Conservation (phyloP, 1,284 basidiomycete species). For the Dichomitus squalens region DNA sequence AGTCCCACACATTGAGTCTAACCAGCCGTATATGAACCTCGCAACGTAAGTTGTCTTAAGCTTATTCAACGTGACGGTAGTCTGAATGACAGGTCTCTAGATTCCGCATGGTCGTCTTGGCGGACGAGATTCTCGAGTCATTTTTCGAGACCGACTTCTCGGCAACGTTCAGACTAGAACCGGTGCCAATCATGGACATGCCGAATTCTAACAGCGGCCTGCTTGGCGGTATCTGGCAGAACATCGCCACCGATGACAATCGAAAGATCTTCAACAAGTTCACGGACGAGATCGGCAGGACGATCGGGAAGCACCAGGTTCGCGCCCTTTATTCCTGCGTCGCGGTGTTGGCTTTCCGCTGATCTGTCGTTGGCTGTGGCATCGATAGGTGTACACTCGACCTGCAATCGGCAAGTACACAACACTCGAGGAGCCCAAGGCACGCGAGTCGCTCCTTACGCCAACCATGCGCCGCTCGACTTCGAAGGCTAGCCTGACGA, state of each 20-base stretch:
- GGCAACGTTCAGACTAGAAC: conserved; percentile 83
- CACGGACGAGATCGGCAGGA: conserved; percentile 91
- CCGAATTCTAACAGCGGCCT: conserved; percentile 62
- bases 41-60: conserved; percentile 58
- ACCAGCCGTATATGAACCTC: conserved; percentile 87
- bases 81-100: conserved; percentile 41
- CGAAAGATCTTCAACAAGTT: conserved; percentile 85
- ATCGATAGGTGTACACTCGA: conserved; percentile 62
- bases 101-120: conserved; percentile 96
- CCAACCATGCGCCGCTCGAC: conserved; percentile 62
- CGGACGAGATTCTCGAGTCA: conserved; percentile 91
- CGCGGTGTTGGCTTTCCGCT: background rate
- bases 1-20: conserved; percentile 56
- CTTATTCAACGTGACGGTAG: background rate
- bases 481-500: conserved; percentile 55
- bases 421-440: conserved; percentile 82
- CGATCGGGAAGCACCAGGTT: conserved; percentile 88
- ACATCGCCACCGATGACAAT: conserved; percentile 87
- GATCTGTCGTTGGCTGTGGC: background rate
- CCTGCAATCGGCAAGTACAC: conserved; percentile 88
- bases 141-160: conserved; percentile 93
- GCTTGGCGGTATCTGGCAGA: conserved; percentile 85
- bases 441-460: conserved; percentile 83
- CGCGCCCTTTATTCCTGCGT: conserved; percentile 10
- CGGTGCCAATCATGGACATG: conserved; percentile 66